Base-by-base conservation (phyloP, 179 eudicot genomes). In the Amaranthus tricolor region DNA sequence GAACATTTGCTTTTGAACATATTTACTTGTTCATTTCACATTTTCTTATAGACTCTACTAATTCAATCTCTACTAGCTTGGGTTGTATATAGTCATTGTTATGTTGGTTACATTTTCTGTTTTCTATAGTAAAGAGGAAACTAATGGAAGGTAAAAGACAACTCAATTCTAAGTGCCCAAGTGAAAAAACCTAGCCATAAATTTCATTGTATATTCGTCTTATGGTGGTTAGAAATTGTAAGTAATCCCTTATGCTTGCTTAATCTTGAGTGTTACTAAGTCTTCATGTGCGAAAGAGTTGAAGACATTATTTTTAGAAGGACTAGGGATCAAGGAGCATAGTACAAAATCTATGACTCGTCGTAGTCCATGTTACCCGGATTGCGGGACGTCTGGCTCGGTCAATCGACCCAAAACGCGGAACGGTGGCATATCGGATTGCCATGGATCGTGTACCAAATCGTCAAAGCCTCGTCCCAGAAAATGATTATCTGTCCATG, bases 161-260 rank as follows among this genome's bases (percentile, higher is more conserved):
- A 9, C 43, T 67, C 70, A 67, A 50, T 43, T 49, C 70, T 66
- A 49, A 67, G 70, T 31, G 16, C 50, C 9, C 20, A 15, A 44
- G 69, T 45, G 19, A 65, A 65, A 45, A 47, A 65, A 65, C 6
- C 69, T n/a, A 7, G 10, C 21, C 45, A n/a, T 45, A 45, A 44
- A 65, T 65, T 24, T n/a, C 48, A 16, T 6, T 45, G 47, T 62
- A 31, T 45, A 45, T 16, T 17, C 8, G 31, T 45, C 6, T 54
- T 10, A 54, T 54, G 58, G 6, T 15, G 58, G 13, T 54, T 17
- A 54, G 6, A 54, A 54, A 54, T 9, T 5, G 48, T 5, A 15
- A 45, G 20, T 65, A 24, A 47, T 45, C 17, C n/a, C 43, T 67
- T 50, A 10, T 51, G 13, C 16, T 19, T 65, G n/a, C 5, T 45